phyloP scores from a whole-genome alignment of 495 filamentous ascomycete genomes.

The Aspergillus homomorphus region DNA sequence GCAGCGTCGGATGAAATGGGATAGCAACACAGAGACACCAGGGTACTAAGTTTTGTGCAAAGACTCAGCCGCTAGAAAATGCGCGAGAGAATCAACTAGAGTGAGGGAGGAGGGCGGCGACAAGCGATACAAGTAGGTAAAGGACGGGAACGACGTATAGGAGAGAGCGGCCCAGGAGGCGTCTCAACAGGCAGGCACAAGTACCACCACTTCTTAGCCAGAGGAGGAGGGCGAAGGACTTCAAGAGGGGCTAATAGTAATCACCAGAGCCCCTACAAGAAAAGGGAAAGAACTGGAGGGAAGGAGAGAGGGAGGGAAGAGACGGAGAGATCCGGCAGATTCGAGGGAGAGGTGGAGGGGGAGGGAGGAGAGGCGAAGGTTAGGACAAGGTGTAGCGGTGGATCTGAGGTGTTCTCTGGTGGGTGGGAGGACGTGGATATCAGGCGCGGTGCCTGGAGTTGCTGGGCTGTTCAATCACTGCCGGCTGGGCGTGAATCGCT shows the following conservation, averaged over 20 bases:
- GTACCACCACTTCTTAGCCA: constrained; percentile 14
- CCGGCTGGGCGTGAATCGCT: constrained; percentile 41
- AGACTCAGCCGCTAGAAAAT: constrained; percentile 19
- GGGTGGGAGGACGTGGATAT: constrained; percentile 24
- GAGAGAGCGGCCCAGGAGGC: constrained; percentile 9
- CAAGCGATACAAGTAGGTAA: constrained; percentile 32
- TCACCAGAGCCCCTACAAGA: constrained; percentile 13
- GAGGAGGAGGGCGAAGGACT: constrained; percentile 16
- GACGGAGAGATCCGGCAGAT: constrained; percentile 28
- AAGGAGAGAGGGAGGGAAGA: constrained; percentile 8
- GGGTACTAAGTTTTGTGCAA: constrained; percentile 15
- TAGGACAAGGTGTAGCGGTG: constrained; percentile 26
- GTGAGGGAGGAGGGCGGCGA: constrained; percentile 29
- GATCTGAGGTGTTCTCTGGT: constrained; percentile 24
- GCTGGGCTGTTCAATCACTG: constrained; percentile 26
- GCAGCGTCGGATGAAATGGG: constrained; percentile 6
- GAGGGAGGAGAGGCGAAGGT: constrained; percentile 27
- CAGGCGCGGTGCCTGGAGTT: constrained; percentile 28
- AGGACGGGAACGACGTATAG: constrained; percentile 32
- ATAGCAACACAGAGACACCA: background rate
- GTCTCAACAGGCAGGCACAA: constrained; percentile 11
- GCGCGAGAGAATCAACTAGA: constrained; percentile 28
- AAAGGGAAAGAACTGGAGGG: constrained; percentile 11
- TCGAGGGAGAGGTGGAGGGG: constrained; percentile 31
- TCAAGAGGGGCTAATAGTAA: constrained; percentile 7